A percentile compares a stretch with the other conserved stretches of the same genome.
These are phyloP conservation scores for Penicillium soppii DNA, from an alignment of 495 filamentous ascomycete genomes.

Conservation along the genomic window DNA sequence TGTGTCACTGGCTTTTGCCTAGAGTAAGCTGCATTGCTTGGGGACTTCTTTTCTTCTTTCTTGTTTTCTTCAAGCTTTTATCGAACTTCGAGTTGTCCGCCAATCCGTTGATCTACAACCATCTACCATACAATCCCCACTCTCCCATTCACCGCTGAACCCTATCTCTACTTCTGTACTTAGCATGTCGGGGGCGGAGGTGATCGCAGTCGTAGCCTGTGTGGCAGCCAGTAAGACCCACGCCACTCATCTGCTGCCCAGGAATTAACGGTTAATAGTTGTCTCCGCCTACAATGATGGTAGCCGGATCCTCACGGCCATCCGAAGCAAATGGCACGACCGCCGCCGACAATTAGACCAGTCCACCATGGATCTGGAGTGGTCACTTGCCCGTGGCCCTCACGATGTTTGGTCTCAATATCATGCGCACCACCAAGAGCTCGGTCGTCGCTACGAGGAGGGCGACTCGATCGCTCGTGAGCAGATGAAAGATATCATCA, in stretches of 20 bases:
- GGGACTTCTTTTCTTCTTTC: not conserved
- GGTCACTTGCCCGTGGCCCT: slow-evolving; percentile 31
- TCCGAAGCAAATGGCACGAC: slow-evolving; percentile 35
- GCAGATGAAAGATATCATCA: slow-evolving; percentile 46
- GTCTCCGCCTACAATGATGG: slow-evolving; percentile 47
- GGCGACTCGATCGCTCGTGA: slow-evolving; percentile 42
- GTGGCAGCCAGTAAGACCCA: slow-evolving; percentile 30
- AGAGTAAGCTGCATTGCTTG: not conserved
- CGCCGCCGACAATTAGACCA: slow-evolving; percentile 14
- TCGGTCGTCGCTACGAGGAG: slow-evolving; percentile 30
- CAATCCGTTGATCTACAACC: not conserved
- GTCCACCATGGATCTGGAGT: slow-evolving; percentile 29
- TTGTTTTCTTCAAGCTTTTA: not conserved
- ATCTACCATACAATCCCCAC: not conserved
- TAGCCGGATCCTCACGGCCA: slow-evolving; percentile 29
- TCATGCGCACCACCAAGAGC: slow-evolving; percentile 22
- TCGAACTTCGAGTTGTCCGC: not conserved
- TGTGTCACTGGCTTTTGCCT: not conserved
- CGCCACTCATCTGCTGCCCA: not conserved
- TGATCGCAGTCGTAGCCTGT: slow-evolving; percentile 35
- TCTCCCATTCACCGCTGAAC: not conserved
- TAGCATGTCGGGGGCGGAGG: slow-evolving; percentile 23
- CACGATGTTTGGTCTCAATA: slow-evolving; percentile 29
- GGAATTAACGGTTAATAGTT: slow-evolving; percentile 12
- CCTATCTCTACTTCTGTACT: not conserved